phyloP scores from a whole-genome alignment of 495 filamentous ascomycete genomes.

The Podospora conica region DNA sequence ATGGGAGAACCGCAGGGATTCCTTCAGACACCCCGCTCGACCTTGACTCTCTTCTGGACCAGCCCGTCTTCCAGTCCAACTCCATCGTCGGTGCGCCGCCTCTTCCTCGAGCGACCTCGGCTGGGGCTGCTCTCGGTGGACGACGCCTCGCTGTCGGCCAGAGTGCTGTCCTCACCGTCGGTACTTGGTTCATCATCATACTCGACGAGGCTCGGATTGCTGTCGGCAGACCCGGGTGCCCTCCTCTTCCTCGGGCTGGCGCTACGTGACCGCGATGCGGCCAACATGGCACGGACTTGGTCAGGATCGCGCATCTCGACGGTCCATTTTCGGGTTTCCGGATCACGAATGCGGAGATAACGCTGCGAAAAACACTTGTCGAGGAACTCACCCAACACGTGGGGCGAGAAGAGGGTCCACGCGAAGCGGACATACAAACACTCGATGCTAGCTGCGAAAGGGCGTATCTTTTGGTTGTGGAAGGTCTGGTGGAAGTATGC shows the following conservation, averaged over 20 bases:
- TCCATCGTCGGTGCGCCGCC: slow-evolving; percentile 4
- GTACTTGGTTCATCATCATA: background rate
- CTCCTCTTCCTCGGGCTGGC: background rate
- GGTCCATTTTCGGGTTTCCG: background rate
- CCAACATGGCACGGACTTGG: background rate
- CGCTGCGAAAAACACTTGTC: background rate
- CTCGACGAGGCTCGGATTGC: background rate
- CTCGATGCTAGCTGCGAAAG: slow-evolving; percentile 1
- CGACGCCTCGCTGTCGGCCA: slow-evolving; percentile 1
- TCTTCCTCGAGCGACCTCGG: slow-evolving; percentile 7
- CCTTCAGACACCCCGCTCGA: slow-evolving; percentile 2
- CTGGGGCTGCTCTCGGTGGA: background rate
- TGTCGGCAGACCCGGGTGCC: background rate
- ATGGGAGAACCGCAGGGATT: too few relatives aligned
- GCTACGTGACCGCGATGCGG: background rate
- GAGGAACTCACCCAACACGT: slow-evolving; percentile 1
- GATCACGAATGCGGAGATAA: background rate
- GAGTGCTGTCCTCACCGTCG: slow-evolving; percentile 2
- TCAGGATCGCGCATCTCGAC: background rate
- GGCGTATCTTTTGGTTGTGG: slow-evolving; percentile 4
- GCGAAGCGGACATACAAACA: slow-evolving; percentile 10
- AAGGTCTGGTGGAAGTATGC: background rate
- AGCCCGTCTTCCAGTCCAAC: background rate
- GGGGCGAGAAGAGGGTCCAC: slow-evolving; percentile 6
- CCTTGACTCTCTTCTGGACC: slow-evolving; percentile 1